Base-by-base conservation (phyloP, 2,329 filamentous ascomycete genomes). In the Fonsecaea monophora region DNA sequence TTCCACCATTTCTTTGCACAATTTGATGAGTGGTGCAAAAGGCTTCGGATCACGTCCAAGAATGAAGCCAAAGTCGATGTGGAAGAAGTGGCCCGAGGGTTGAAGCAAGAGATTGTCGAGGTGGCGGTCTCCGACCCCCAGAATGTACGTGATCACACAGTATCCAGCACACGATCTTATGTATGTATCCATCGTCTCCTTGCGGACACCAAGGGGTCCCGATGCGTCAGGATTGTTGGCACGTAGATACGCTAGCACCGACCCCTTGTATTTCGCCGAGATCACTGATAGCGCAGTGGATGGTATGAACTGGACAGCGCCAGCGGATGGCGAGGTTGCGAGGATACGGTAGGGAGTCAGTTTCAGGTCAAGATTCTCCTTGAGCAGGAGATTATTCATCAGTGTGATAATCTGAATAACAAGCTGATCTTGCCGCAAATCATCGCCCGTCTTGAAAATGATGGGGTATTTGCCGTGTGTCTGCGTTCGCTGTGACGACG, bases 31-130 rank as follows among this genome's bases (percentile, higher is more conserved):
- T 0, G 95, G 95, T 0, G 95, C 94, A 76, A 99, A 98, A 0
- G 95, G 95, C 76, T 99, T 99, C 0, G 95, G 95, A 73, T 99
- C 95, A 48, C 95, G 91, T 18, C 95, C 95, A 1, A 99, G 89
- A 69, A 99, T 99, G 79, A 96, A 99, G 50, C 96, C 95, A 74
- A 99, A 99, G 78, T 99, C 95, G 35, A 94, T 94, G 77, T 99
- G 95, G 85, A 99, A 97, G 83, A 99, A 99, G 78, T 96, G 92
- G 4, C 88, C 95, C 72, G 94, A 90, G 0, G 95, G 94, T 0
- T 93, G 88, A 4, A 99, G 87, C 32, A 99, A 88, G 0, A 99
- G 87, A 74, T 99, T 99, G 77, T 99, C 95, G 2, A 98, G 85
- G 79, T 99, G 95, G 1, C 95, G 89, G 77, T 99, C 95, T 21